Evolutionary conservation across 148 eudicot genomes (phyloP), one percentile per base, ranked within the genome.

Genomic region (Linanthus parryae): DNA sequence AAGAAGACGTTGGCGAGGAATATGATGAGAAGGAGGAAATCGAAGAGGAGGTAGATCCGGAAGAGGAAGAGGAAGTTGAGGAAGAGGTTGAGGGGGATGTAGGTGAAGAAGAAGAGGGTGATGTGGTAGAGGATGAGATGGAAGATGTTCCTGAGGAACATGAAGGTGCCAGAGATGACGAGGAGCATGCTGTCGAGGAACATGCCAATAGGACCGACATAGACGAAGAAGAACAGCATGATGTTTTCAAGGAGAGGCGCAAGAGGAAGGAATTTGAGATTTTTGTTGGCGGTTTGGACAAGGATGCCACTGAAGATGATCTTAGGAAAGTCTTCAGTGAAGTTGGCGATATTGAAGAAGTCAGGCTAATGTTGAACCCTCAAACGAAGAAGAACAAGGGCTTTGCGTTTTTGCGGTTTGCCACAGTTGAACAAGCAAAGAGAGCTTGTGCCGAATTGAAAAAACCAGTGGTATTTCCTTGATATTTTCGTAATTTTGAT

Each of bases 281-380:
- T 31, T 92, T 92, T 82, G 96, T 92, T 73, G 99, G 99, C 42
- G 96, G 99, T 17, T 72, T 92, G 76, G 99, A 92, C 76, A 92
- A 92, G 71, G 99, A 92, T 72, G 96, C 99, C 55, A 84, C 94
- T 20, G 96, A 92, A 80, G 80, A 75, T 52, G 99, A 92, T 59
- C 83, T 92, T 29, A 88, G 75, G 73, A 76, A 84, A 64, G 96
- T 92, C 31, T 92, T 92, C 62, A 54, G 83, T 64, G 70, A 62
- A 63, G 96, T 84, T 65, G 99, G 96, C 22, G 88, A 87, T 67
- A 59, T 92, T 39, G 73, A 76, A 63, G 99, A 92, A 66, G 83
- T 84, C 66, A 87, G 99, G 66, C 84, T 92, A 44, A 84, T 92
- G 99, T 84, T 74, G 88, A 92, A 87, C 48, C 74, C 96, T 57